Base-by-base conservation (phyloP, 2,329 filamentous ascomycete genomes). In the Didymella segeticola region DNA sequence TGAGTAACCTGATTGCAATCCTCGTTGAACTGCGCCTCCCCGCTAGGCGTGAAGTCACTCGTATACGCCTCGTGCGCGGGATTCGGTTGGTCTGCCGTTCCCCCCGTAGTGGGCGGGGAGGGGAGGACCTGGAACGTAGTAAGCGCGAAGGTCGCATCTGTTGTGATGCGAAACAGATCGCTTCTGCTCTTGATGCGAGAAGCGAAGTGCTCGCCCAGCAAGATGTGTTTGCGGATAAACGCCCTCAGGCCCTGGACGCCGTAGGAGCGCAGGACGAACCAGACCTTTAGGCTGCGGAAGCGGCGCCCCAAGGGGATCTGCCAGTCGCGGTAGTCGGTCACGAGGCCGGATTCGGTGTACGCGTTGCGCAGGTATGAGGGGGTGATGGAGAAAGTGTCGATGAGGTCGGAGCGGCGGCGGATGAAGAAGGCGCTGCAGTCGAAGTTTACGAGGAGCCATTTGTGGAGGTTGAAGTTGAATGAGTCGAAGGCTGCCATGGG, bases 311-410 rank as follows among this genome's bases (percentile, higher is more conserved):
- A 86, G 0, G 93, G 92, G 67, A 98, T 96, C 77, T 96, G 92
- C 93, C 93, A 98, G 80, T 98, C 93, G 39, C 93, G 86, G 79
- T 96, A 97, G 76, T 98, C 93, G 20, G 91, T 96, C 1, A 97
- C 93, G 2, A 93, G 82, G 0, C 91, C 92, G 30, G 83, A 85
- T 64, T 95, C 91, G 3, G 89, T 90, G 77, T 88, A 91, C 4
- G 85, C 79, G 76, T 97, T 97, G 60, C 87, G 83, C 23, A 97
- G 85, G 78, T 96, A 97, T 4, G 88, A 83, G 0, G 90, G 90
- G 14, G 88, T 88, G 70, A 95, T 89, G 69, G 85, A 87, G 34
- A 96, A 83, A 0, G 92, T 89, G 57, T 88, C 83, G 36, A 89
- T 91, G n/a, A 98, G 83, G 76, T 92, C 87, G 48, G 80, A 78